Evolutionary conservation across 75 land plant genomes (phyloP).

Genomic region (Ceratopteris richardii): DNA sequence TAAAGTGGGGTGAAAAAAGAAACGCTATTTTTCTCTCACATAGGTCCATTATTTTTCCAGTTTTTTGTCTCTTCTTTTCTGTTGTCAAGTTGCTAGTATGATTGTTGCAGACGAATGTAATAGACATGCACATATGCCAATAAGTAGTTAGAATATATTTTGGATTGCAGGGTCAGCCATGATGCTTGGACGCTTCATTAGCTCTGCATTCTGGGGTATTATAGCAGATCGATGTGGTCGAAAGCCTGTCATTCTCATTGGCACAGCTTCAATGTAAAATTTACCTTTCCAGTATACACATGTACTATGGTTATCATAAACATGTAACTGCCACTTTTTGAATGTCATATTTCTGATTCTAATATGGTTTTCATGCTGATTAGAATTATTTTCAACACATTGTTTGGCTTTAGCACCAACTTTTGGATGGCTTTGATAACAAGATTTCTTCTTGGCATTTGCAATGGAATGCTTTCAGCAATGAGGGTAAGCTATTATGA

Average conservation of each 20-base stretch:
- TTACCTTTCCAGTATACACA: background rate
- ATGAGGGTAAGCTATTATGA: conserved; percentile 40
- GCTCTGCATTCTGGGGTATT: conserved; percentile 51
- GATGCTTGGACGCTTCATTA: conserved; percentile 57
- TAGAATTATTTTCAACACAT: conserved; percentile 63
- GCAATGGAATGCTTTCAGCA: conserved; percentile 71
- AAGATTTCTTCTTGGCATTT: conserved; percentile 66
- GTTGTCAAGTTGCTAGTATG: too few species aligned
- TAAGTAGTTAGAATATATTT: too few species aligned
- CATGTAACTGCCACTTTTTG: background rate
- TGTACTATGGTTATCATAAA: background rate
- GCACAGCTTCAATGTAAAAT: conserved; percentile 43
- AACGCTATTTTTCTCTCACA: too few species aligned
- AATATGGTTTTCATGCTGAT: background rate
- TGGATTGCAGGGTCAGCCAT: conserved; percentile 50
- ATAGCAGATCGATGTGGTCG: conserved; percentile 61
- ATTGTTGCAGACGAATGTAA: too few species aligned
- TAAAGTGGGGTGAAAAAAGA: too few species aligned
- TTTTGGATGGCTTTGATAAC: conserved; percentile 75
- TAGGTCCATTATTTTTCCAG: too few species aligned
- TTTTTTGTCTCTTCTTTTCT: too few species aligned
- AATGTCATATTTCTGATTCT: background rate
- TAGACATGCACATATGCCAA: too few species aligned
- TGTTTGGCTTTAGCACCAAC: conserved; percentile 67
- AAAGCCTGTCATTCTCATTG: conserved; percentile 47